Evolutionary conservation across 768 basidiomycete species (phyloP).

Genomic region (Hygrophorus pudorinus): DNA sequence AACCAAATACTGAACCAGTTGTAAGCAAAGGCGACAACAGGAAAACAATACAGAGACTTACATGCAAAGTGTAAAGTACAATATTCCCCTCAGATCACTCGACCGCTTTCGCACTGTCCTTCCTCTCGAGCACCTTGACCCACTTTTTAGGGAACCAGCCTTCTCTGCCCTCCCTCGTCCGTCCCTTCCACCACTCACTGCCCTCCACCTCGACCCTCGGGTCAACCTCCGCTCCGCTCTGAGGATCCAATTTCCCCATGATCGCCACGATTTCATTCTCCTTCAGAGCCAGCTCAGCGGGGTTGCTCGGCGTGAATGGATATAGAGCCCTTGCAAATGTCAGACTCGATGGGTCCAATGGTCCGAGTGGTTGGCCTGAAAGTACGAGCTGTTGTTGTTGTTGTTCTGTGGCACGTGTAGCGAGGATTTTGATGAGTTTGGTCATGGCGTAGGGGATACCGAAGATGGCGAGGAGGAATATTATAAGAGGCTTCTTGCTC

Average conservation of each 20-base stretch:
- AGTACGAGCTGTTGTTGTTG: conserved; percentile 22
- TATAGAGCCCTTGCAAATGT: conserved; percentile 80
- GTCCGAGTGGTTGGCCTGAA: conserved; percentile 26
- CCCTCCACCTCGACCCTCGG: conserved; percentile 45
- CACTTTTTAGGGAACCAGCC: conserved; percentile 95
- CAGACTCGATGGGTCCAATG: conserved; percentile 69
- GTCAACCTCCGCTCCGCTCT: conserved; percentile 59
- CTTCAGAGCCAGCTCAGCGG: conserved; percentile 70
- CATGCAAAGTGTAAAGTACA: no score
- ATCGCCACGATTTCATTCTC: conserved; percentile 93
- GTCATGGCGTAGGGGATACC: conserved; percentile 93
- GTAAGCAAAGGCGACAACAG: no score
- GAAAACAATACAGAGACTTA: no score
- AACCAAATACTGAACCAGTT: no score
- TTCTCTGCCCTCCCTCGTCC: conserved; percentile 82
- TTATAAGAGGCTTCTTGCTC: conserved; percentile 80
- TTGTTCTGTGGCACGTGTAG: conserved; percentile 42
- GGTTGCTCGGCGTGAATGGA: conserved; percentile 63
- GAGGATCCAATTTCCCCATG: conserved; percentile 67
- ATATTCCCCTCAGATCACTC: neutral
- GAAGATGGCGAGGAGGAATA: conserved; percentile 90
- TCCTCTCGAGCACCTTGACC: conserved; percentile 62
- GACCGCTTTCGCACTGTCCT: conserved; percentile 13
- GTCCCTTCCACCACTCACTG: conserved; percentile 90
- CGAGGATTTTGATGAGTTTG: conserved; percentile 71